Conservation (phyloP, 140 eudicot genomes). For the Stevia rebaudiana region DNA sequence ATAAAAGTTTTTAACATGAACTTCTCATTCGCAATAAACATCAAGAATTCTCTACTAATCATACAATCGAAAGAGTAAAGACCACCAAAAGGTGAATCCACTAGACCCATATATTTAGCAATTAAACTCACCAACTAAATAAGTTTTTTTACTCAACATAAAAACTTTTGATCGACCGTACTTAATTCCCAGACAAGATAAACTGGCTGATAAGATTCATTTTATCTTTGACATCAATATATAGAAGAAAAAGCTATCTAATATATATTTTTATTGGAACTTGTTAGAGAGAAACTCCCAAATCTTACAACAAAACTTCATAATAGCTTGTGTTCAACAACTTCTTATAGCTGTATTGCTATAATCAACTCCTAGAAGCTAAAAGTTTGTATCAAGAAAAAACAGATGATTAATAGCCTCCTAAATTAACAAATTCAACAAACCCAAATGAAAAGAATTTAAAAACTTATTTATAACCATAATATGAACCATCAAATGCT, state of each 20-base stretch:
- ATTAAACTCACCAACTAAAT: not conserved
- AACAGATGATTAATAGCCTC: not conserved
- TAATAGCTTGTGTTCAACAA: not conserved
- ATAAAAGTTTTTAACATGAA: not conserved
- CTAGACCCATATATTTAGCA: not conserved
- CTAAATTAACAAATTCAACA: not conserved
- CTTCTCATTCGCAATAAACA: not conserved
- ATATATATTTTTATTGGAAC: not conserved
- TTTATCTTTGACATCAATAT: too few relatives aligned
- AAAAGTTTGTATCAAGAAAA: conserved; percentile 5
- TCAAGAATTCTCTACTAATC: conserved; percentile 1
- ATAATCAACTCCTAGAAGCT: not conserved
- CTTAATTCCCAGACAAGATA: not conserved
- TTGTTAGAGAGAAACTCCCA: not conserved
- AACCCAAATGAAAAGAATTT: not conserved
- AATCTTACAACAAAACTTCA: not conserved
- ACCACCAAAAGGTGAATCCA: not conserved
- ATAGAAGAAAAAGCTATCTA: not conserved
- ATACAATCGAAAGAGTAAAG: not conserved
- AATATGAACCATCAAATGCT: conserved; percentile 10
- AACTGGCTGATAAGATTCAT: not conserved
- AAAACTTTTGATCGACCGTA: not conserved
- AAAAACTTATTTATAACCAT: not conserved
- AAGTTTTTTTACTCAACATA: not conserved
- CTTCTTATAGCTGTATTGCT: not conserved